Base-by-base conservation (phyloP, 495 filamentous ascomycete genomes). In the Penicillium subrubescens region DNA sequence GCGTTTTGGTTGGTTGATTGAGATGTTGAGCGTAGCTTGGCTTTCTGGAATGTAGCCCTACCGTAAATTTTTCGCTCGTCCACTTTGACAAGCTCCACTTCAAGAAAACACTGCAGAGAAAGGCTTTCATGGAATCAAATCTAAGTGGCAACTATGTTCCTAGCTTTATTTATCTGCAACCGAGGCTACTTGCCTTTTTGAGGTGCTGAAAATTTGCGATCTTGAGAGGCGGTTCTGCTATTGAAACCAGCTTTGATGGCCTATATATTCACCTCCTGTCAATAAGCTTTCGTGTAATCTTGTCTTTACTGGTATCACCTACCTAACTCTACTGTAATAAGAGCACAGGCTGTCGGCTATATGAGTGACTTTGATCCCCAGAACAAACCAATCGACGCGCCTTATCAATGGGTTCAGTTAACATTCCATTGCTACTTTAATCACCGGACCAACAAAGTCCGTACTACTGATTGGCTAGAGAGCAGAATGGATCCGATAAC, bases 361-460 rank as follows among this genome's bases (percentile, higher is more conserved):
- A 3, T 19, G 43, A 21, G 21, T 23, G 6, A 21, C n/a, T 5
- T 51, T 23, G 21, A 23, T 14, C 29, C 12, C 11, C 48, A 17
- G 6, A 33, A n/a, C 25, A 19, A 48, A 23, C 43, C 17, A n/a
- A 59, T 59, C 33, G 25, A 58, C 37, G 21, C 39, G 54, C 58
- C 21, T 37, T 35, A 60, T 58, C 43, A 60, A 5, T 61, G 43
- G 21, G n/a, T 11, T 41, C 29, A 61, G 64, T 67, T 57, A 61
- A 61, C 65, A 67, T 67, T 67, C 65, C 65, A 64, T 48, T 67
- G 10, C 61, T 57, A 8, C 11, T 34, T 53, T 29, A 27, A 54
- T 37, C 19, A 11, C 35, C 44, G 25, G 12, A 44, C 23, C 37
- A 31, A 44, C 17, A 19, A 17, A 25, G 7, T 11, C 10, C 17